Conservation (phyloP, 2,329 filamentous ascomycete genomes). For the Botryotinia calthae region DNA sequence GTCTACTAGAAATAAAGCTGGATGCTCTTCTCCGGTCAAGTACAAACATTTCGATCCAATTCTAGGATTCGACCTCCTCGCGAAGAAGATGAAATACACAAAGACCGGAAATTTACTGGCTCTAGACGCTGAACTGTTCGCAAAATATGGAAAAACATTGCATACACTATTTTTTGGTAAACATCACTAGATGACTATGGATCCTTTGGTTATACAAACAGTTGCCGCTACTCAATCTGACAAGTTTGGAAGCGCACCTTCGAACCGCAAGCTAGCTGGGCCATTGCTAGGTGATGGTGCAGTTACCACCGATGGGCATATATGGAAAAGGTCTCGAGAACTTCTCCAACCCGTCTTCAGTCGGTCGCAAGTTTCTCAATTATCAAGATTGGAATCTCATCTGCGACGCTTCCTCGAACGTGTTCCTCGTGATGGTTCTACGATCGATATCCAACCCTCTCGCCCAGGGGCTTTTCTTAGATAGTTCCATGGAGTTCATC, state of each 20-base stretch:
- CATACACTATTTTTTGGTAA: constrained; percentile 18
- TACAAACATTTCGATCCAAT: constrained; percentile 11
- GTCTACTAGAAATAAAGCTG: background rate
- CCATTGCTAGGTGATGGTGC: constrained; percentile 54
- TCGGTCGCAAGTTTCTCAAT: constrained; percentile 46
- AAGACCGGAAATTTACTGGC: constrained; percentile 7
- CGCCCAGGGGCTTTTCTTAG: constrained; percentile 63
- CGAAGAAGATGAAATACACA: background rate
- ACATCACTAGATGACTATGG: constrained; percentile 41
- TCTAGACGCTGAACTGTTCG: constrained; percentile 15
- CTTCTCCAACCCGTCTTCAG: constrained; percentile 53
- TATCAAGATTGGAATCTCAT: constrained; percentile 59
- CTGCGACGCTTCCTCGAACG: constrained; percentile 54
- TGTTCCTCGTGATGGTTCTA: constrained; percentile 52
- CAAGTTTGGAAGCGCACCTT: constrained; percentile 49
- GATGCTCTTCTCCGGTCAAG: constrained; percentile 5
- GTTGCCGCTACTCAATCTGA: constrained; percentile 54
- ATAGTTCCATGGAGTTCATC: constrained; percentile 43
- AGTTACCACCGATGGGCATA: constrained; percentile 50
- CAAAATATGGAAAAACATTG: constrained; percentile 22
- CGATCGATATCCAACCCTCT: constrained; percentile 59
- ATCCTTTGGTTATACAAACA: constrained; percentile 55
- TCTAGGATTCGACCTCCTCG: background rate
- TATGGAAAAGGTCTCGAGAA: constrained; percentile 49
- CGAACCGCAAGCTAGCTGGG: constrained; percentile 44